Evolutionary conservation across 768 basidiomycete genomes (phyloP).

Genomic region (Arthromyces matolae): DNA sequence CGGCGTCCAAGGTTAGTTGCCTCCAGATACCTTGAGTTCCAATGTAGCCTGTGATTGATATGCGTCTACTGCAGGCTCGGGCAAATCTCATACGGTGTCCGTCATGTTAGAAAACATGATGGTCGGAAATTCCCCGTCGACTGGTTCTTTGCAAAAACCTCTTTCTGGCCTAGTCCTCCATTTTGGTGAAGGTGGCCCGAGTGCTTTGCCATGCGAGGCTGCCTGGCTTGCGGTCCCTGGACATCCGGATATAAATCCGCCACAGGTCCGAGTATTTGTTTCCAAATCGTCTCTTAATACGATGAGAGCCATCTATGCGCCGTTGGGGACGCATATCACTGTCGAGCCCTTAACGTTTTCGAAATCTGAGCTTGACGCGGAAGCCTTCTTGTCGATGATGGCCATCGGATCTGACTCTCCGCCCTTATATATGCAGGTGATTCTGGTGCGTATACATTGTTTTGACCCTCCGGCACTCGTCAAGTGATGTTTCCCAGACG

Average conservation of each 20-base stretch:
- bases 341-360: conserved; percentile 55
- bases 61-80: conserved; percentile 42
- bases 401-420: conserved; percentile 58
- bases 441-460: conserved; percentile 45
- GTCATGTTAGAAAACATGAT: conserved; percentile 69
- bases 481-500: conserved; percentile 33
- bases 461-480: background rate
- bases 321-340: conserved; percentile 43
- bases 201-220: conserved; percentile 59
- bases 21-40: background rate
- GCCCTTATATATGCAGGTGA: conserved; percentile 66
- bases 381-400: conserved; percentile 75
- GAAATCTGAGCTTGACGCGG: conserved; percentile 61
- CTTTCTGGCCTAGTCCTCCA: conserved; percentile 66
- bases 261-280: conserved; percentile 49
- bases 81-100: conserved; percentile 71
- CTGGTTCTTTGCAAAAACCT: conserved; percentile 51
- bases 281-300: conserved; percentile 59
- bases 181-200: conserved; percentile 62
- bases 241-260: conserved; percentile 26
- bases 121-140: conserved; percentile 43
- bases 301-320: conserved; percentile 53
- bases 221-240: conserved; percentile 51
- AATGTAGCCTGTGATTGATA: background rate
- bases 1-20: conserved; percentile 60